These are phyloP conservation scores for Pichia occidentalis DNA, from an alignment of 805 yeast species.

Conservation along the genomic window DNA sequence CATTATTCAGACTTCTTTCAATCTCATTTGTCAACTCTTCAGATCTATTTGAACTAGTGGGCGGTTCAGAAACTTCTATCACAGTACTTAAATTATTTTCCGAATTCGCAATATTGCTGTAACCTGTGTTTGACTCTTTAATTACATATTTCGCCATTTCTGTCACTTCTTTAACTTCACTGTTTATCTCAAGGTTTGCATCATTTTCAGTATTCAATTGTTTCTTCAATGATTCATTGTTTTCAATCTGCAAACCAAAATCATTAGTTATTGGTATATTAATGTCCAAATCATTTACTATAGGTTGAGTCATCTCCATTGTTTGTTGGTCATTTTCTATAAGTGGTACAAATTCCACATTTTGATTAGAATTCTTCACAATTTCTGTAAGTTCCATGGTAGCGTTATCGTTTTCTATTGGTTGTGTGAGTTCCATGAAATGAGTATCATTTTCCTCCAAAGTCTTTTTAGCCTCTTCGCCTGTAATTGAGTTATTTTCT, in stretches of 20 bases:
- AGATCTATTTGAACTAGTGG: background rate
- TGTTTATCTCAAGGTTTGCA: no score
- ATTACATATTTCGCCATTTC: no score
- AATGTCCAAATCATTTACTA: background rate
- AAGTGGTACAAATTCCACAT: background rate
- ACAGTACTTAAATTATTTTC: constrained; percentile 7
- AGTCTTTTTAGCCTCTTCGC: no score
- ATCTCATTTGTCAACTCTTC: background rate
- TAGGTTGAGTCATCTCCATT: constrained; percentile 11
- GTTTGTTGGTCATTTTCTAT: constrained; percentile 6
- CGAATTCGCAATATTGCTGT: no score
- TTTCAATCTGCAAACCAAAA: no score
- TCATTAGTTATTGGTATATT: background rate
- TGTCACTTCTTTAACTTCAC: no score
- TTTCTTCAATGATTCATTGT: background rate
- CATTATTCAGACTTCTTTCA: background rate
- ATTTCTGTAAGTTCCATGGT: constrained; percentile 9
- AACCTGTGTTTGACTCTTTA: no score
- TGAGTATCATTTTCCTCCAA: no score
- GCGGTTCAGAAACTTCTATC: constrained; percentile 11
- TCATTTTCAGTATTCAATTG: no score
- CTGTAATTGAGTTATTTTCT: no score
- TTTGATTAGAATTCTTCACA: background rate
- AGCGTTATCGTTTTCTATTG: background rate
- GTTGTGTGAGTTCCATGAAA: constrained; percentile 20